These are phyloP conservation scores for Fremontodendron californicum DNA, from an alignment of 345 rosid genomes.

Conservation along the genomic window DNA sequence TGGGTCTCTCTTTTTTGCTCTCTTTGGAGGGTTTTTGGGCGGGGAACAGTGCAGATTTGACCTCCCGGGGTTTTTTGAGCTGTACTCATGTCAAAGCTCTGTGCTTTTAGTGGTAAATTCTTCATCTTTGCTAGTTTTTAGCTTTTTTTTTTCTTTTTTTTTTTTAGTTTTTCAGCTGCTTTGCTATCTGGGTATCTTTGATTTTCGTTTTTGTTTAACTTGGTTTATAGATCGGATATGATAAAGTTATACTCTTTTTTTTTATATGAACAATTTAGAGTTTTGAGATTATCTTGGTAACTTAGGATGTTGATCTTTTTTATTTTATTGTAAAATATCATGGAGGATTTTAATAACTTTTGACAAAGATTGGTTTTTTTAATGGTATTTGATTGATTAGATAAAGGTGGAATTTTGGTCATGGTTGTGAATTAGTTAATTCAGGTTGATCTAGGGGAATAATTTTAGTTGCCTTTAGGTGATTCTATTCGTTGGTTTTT, in stretches of 20 bases:
- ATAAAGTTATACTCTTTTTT: neutral
- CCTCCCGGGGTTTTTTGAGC: constrained; percentile 50
- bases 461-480: neutral
- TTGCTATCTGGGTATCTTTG: constrained; percentile 1
- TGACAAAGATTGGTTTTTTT: neutral
- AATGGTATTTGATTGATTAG: neutral
- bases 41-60: constrained; percentile 29
- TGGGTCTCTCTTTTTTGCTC: constrained; percentile 62
- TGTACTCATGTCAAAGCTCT: constrained; percentile 71
- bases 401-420: neutral
- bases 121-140: neutral
- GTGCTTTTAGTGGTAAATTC: constrained; percentile 55
- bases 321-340: neutral
- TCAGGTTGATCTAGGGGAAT: neutral
- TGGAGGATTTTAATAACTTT: neutral
- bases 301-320: neutral
- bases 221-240: neutral
- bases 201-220: constrained; percentile 6
- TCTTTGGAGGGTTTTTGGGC: constrained; percentile 64
- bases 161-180: no score
- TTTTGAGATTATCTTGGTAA: neutral
- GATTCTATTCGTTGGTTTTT: neutral
- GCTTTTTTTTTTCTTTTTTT: neutral
- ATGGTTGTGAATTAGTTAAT: neutral
- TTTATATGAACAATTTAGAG: neutral